Conservation (phyloP, 2,329 filamentous ascomycete genomes). For the Chaetomiaceae sp. region DNA sequence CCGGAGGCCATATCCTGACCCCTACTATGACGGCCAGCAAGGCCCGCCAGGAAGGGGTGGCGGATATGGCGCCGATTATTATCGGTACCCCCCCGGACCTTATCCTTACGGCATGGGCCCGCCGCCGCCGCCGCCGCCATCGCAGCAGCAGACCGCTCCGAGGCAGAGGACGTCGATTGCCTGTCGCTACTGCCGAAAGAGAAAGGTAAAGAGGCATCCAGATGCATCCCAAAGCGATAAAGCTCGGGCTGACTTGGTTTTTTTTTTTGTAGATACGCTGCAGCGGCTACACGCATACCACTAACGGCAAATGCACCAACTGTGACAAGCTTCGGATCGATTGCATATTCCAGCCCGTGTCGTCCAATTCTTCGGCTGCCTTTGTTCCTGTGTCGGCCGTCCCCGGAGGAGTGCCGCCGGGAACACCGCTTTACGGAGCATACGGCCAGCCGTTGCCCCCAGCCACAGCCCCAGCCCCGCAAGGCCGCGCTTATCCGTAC, state of each 20-base stretch:
- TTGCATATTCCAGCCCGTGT: constrained; percentile 58
- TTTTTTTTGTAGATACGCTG: constrained; percentile 48
- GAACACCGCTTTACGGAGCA: constrained; percentile 53
- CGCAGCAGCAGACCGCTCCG: constrained; percentile 49
- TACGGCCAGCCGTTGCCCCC: constrained; percentile 51
- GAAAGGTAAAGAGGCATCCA: constrained; percentile 45
- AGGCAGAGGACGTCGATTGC: constrained; percentile 57
- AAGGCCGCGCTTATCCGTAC: constrained; percentile 22
- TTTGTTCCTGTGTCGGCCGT: constrained; percentile 57
- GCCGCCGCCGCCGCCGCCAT: constrained; percentile 26
- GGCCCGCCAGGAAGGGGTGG: constrained; percentile 15
- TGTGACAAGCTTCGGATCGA: constrained; percentile 60
- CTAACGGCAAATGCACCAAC: constrained; percentile 57
- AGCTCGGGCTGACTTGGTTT: constrained; percentile 23
- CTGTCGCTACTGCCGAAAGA: constrained; percentile 57
- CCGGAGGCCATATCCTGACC: constrained; percentile 19
- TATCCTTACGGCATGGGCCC: constrained; percentile 21
- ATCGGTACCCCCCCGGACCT: constrained; percentile 31
- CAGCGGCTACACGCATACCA: constrained; percentile 56
- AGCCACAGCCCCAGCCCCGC: constrained; percentile 15
- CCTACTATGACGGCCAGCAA: constrained; percentile 22
- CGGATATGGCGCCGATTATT: constrained; percentile 24
- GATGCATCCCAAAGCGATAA: not conserved
- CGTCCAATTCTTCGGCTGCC: constrained; percentile 51
- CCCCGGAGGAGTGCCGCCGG: constrained; percentile 53